Percentiles rank a stretch among this genome's conserved stretches.
phyloP scores from a whole-genome alignment of 2,329 filamentous ascomycete species.

The Zymoseptoria pseudotritici region DNA sequence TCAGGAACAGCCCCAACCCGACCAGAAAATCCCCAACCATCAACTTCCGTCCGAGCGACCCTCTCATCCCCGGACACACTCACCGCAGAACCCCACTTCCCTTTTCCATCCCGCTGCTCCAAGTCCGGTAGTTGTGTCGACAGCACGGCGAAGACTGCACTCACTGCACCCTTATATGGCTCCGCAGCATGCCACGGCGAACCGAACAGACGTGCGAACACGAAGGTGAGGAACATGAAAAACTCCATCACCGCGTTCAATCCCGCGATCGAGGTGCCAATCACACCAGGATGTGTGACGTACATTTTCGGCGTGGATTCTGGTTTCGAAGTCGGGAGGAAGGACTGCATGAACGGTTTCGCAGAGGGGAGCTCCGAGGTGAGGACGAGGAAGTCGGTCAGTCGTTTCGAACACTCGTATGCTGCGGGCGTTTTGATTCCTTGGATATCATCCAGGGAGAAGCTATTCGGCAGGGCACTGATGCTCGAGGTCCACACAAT shows the following conservation, averaged over 20 bases:
- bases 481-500: conserved; percentile 85
- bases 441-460: conserved; percentile 68
- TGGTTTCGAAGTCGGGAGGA: conserved; percentile 39
- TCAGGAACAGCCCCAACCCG: conserved; percentile 42
- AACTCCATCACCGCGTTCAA: conserved; percentile 62
- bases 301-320: conserved; percentile 57
- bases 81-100: conserved; percentile 79
- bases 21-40: conserved; percentile 69
- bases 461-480: conserved; percentile 54
- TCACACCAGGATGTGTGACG: conserved; percentile 78
- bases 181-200: conserved; percentile 79
- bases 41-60: conserved; percentile 70
- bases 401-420: conserved; percentile 81
- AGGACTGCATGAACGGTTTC: conserved; percentile 49
- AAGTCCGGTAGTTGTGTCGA: conserved; percentile 54
- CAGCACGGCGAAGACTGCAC: conserved; percentile 72
- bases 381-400: conserved; percentile 77
- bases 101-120: conserved; percentile 46
- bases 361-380: conserved; percentile 62
- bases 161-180: conserved; percentile 68
- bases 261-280: conserved; percentile 72
- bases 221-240: conserved; percentile 61
- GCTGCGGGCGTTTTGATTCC: conserved; percentile 54
- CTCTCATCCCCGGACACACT: conserved; percentile 49
- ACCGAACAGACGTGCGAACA: conserved; percentile 67